These are phyloP conservation scores for Ophiocordyceps robertsii DNA, from an alignment of 2,329 filamentous ascomycete species.

Conservation along the genomic window DNA sequence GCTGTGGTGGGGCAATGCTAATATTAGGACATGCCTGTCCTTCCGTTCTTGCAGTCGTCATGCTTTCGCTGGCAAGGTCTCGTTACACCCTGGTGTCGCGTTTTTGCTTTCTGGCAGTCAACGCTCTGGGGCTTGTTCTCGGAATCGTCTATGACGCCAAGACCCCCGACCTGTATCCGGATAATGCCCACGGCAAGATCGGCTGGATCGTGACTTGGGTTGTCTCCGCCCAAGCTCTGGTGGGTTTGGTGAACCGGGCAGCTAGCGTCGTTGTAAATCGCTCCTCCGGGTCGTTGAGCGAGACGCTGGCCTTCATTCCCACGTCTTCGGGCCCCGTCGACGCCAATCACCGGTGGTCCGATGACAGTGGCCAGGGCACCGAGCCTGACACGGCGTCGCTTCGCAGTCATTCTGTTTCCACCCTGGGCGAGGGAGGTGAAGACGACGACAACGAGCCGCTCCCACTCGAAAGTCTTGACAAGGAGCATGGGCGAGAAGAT, in stretches of 20 bases:
- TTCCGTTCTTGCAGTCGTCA: too few species aligned
- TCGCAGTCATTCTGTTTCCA: constrained; percentile 51
- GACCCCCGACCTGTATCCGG: constrained; percentile 75
- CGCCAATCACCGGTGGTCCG: constrained; percentile 43
- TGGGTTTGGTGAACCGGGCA: constrained; percentile 53
- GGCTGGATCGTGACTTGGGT: constrained; percentile 75
- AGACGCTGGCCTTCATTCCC: constrained; percentile 48
- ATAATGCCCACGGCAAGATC: constrained; percentile 78
- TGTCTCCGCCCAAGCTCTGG: constrained; percentile 52
- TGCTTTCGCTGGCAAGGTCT: constrained; percentile 74
- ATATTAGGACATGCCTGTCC: too few species aligned
- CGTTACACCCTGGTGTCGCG: constrained; percentile 58
- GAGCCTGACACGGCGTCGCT: constrained; percentile 55
- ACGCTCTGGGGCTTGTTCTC: constrained; percentile 50
- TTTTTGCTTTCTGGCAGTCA: constrained; percentile 50
- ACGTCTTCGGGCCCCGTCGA: constrained; percentile 36
- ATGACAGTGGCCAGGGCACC: constrained; percentile 64
- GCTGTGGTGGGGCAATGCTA: too few species aligned
- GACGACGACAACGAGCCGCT: constrained; percentile 27
- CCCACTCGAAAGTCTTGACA: constrained; percentile 22
- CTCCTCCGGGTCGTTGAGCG: constrained; percentile 15
- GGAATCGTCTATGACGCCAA: constrained; percentile 62
- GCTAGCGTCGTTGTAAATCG: constrained; percentile 14
- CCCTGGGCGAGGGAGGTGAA: constrained; percentile 19
- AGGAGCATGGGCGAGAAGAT: constrained; percentile 36